These are phyloP conservation scores for Papiliotrema nemorosa DNA, from an alignment of 1,284 basidiomycete species.

Conservation along the genomic window DNA sequence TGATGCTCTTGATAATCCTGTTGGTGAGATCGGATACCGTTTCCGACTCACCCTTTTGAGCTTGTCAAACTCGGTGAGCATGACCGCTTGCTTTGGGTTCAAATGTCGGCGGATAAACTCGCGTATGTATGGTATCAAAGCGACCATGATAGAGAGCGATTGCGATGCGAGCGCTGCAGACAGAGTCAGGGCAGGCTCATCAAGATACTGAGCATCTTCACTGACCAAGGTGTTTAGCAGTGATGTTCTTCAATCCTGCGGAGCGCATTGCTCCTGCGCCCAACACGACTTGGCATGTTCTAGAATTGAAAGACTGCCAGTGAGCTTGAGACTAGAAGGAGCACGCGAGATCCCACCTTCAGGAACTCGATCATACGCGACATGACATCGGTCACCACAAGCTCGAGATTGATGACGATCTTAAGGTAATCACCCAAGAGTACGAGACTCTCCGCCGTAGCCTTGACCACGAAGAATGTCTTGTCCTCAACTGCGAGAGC, in stretches of 20 bases:
- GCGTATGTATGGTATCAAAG: slow-evolving; percentile 93
- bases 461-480: slow-evolving; percentile 78
- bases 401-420: slow-evolving; percentile 80
- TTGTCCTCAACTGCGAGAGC: slow-evolving; percentile 78
- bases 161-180: slow-evolving; percentile 84
- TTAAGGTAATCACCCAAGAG: slow-evolving; percentile 82
- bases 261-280: slow-evolving; percentile 98
- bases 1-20: slow-evolving; percentile 99
- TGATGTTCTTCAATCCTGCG: slow-evolving; percentile 96
- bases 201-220: slow-evolving; percentile 6
- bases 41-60: slow-evolving; percentile 72
- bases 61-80: slow-evolving; percentile 97
- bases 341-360: slow-evolving; percentile 58
- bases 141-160: slow-evolving; percentile 87
- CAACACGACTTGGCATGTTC: slow-evolving; percentile 96
- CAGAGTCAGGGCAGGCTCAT: not conserved
- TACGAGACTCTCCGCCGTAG: slow-evolving; percentile 72
- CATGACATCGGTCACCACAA: slow-evolving; percentile 92
- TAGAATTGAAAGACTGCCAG: slow-evolving; percentile 80
- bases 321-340: too few species aligned
- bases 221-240: slow-evolving; percentile 90
- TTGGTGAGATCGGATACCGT: too few species aligned
- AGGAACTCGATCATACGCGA: slow-evolving; percentile 89
- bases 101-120: slow-evolving; percentile 91
- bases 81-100: slow-evolving; percentile 86